Evolutionary conservation across 495 filamentous ascomycete genomes (phyloP), one percentile per base, ranked within the genome.

Genomic region (Viridothelium virens): DNA sequence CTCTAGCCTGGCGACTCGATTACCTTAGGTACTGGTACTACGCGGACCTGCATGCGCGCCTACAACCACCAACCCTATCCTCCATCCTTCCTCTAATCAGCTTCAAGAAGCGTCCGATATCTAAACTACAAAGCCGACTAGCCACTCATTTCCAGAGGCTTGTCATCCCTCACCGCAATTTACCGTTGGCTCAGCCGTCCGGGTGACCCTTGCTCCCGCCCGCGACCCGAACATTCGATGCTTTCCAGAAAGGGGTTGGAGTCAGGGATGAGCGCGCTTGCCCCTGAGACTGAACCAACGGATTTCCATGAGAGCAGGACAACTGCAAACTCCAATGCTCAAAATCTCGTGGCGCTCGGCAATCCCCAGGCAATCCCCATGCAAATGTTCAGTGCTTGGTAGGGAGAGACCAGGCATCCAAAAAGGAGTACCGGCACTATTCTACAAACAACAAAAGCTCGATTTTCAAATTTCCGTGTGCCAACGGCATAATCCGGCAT

Each of bases 11-110:
- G 5, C 10, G 5, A 18, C 16, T 53, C 41, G 9, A 16, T 7
- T 16, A 46, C 7, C 7, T 7, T 46, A 7, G 7, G 9, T 46
- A 46, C 41, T 46, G 41, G 41, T 46, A 7, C 16, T 16, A 16
- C 7, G 48, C 48, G 48, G 48, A 53, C 10, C 48, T 59, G 53
- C 53, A 59, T 59, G 31, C 53, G 53, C 53, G 53, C 31, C 53
- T 59, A 33, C 31, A 31, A 7, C 31, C 11, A 59, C 31, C 25
- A 36, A 36, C 25, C 25, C 53, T 36, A 34, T 36, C 53, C 7
- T 6, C 11, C 7, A 10, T 9, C 53, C 10, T 36, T 59, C 53
- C 31, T 36, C 53, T 59, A 36, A 59, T 59, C 31, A 59, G 53
- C 5, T n/a, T 14, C 25, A 31, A 59, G 53, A 4, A 36, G 31